Evolutionary conservation across 179 eudicot species (phyloP).

Genomic region (Beta corolliflora): DNA sequence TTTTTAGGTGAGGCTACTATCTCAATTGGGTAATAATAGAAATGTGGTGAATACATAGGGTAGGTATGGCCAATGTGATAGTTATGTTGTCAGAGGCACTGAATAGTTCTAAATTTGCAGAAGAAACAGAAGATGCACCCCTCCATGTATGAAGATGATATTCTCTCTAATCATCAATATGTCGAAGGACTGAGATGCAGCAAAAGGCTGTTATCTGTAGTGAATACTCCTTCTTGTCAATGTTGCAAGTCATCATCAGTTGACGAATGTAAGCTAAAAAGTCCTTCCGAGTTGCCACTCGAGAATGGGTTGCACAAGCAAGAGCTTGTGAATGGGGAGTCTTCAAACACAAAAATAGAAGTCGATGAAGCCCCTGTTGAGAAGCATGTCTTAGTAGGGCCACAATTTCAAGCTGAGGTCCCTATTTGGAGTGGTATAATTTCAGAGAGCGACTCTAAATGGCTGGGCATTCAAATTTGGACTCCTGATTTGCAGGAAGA

Average conservation of each 20-base stretch:
- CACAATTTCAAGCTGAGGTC: slow-evolving; percentile 44
- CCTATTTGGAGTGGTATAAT: slow-evolving; percentile 33
- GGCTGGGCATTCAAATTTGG: slow-evolving; percentile 51
- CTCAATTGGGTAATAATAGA: background rate
- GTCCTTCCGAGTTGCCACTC: background rate
- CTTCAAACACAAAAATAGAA: slow-evolving; percentile 16
- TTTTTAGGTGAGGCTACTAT: background rate
- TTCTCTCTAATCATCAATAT: slow-evolving; percentile 17
- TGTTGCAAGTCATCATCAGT: slow-evolving; percentile 46
- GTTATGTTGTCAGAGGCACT: slow-evolving; percentile 6
- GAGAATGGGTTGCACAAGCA: slow-evolving; percentile 3
- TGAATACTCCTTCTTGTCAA: slow-evolving; percentile 34
- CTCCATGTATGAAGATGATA: slow-evolving; percentile 40
- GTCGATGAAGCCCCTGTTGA: slow-evolving; percentile 27
- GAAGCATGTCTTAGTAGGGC: slow-evolving; percentile 37
- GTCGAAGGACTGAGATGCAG: slow-evolving; percentile 36
- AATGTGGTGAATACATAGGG: background rate
- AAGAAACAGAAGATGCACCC: slow-evolving; percentile 45
- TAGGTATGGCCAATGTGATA: background rate
- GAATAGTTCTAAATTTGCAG: slow-evolving; percentile 28
- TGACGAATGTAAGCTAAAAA: slow-evolving; percentile 4
- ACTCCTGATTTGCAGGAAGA: slow-evolving; percentile 27
- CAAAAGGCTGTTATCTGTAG: slow-evolving; percentile 35
- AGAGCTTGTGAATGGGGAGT: slow-evolving; percentile 14
- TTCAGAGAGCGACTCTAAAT: slow-evolving; percentile 45